Base-by-base conservation (phyloP, 2,329 filamentous ascomycete species). In the Corniculantispora saksenae region DNA sequence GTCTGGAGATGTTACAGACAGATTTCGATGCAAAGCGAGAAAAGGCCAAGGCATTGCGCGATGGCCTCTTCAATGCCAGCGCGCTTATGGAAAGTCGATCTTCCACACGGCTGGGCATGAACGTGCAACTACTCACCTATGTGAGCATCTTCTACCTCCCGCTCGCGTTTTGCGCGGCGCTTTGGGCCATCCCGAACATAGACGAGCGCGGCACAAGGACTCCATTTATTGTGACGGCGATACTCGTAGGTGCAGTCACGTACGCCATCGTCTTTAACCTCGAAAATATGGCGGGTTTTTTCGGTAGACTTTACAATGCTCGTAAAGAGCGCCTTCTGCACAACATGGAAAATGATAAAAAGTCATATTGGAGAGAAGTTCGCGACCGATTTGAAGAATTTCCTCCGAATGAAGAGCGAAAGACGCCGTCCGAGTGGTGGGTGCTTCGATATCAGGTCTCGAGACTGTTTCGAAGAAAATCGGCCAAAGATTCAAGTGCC, bases 81-180 rank as follows among this genome's bases (percentile, higher is more conserved):
- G 51, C 51, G 29, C 51, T 54, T 17, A 35, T 54, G 51, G 51
- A 25, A n/a, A 55, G 53, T 32, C 32, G 21, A 4, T 55, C 35
- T 3, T 27, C 59, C 3, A 76, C 72, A 1, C 68, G 67, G 27
- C 67, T 77, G 0, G 73, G 74, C 0, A 69, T 78, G 48, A 79
- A 79, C 40, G 73, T 79, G 13, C 73, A 75, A 40, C 70, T 79
- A 0, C 70, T 79, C 51, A 79, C 77, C 19, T 75, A 76, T 38
- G 75, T 79, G 23, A 79, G 75, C 61, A 77, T 79, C n/a, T 78
- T 79, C 58, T 79, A 75, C 61, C 70, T 79, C 0, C 77, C 77
- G 0, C 66, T 79, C 5, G 70, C 75, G 13, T 78, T 79, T 61
- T 74, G 73, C 63, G 69, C 66, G 6, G 65, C 67, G 0, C 57